Conservation (phyloP, 768 basidiomycete species). For the Leucosporidium creatinivorum region DNA sequence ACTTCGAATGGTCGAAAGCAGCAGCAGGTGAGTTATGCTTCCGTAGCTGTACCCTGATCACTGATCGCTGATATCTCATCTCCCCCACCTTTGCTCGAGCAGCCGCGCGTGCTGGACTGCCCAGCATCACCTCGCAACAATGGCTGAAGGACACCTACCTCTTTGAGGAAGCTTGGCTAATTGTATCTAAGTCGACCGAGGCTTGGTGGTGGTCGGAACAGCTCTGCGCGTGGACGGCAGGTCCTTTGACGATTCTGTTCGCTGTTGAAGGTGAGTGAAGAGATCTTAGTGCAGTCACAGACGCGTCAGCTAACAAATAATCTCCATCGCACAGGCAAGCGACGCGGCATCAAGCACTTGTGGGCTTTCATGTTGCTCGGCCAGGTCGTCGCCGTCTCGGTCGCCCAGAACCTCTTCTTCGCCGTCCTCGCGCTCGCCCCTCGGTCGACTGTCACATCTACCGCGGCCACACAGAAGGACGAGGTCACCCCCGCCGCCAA, state of each 20-base stretch:
- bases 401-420: conserved; percentile 59
- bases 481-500: conserved; percentile 7
- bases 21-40: conserved; percentile 12
- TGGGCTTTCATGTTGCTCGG: conserved; percentile 69
- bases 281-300: background rate
- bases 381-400: conserved; percentile 63
- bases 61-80: background rate
- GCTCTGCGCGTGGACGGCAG: conserved; percentile 55
- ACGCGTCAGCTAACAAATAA: background rate
- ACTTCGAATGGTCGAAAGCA: conserved; percentile 14
- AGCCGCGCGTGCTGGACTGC: background rate
- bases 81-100: background rate
- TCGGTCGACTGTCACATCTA: conserved; percentile 5
- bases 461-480: conserved; percentile 2
- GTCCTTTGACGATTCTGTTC: conserved; percentile 54
- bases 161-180: conserved; percentile 36
- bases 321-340: conserved; percentile 34
- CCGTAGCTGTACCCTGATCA: no score
- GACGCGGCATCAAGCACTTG: conserved; percentile 47
- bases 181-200: conserved; percentile 47
- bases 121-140: conserved; percentile 8
- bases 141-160: conserved; percentile 33
- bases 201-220: conserved; percentile 70
- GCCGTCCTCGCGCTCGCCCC: conserved; percentile 47
- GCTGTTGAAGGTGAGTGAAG: conserved; percentile 48